A percentile compares a stretch with the other conserved stretches of the same genome.
phyloP scores from a whole-genome alignment of 495 filamentous ascomycete species.

The Penicillium silybi region DNA sequence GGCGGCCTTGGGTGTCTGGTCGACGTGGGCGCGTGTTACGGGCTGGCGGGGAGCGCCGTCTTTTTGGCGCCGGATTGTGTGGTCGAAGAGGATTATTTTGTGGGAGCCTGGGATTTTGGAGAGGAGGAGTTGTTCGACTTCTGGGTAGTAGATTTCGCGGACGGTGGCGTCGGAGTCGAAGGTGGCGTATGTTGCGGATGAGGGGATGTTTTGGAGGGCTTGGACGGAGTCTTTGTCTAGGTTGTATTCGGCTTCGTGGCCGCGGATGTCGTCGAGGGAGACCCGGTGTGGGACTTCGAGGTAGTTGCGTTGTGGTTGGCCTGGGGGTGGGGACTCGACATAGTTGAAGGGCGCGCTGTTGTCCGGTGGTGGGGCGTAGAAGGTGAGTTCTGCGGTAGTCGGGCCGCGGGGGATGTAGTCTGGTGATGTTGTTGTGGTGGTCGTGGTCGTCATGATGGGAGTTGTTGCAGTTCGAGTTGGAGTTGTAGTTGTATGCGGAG shows the following conservation, averaged over 20 bases:
- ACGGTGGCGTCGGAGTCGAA: constrained; percentile 66
- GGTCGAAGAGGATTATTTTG: constrained; percentile 77
- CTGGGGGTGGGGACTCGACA: constrained; percentile 60
- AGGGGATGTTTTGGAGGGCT: constrained; percentile 47
- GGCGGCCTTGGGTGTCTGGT: constrained; percentile 69
- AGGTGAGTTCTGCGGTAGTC: constrained; percentile 61
- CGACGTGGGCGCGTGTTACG: constrained; percentile 73
- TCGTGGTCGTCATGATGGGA: constrained; percentile 5
- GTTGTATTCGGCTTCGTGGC: constrained; percentile 55
- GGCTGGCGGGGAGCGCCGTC: constrained; percentile 54
- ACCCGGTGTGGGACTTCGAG: constrained; percentile 41
- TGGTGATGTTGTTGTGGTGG: constrained; percentile 1
- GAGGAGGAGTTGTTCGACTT: constrained; percentile 65
- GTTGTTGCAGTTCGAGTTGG: constrained; percentile 6
- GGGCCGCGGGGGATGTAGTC: constrained; percentile 60
- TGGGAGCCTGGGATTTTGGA: constrained; percentile 56
- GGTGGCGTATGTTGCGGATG: constrained; percentile 44
- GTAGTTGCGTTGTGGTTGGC: constrained; percentile 61
- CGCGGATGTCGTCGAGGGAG: constrained; percentile 63
- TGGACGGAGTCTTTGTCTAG: constrained; percentile 74
- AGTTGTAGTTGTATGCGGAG: background rate
- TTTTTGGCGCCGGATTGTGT: constrained; percentile 70
- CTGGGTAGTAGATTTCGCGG: constrained; percentile 72
- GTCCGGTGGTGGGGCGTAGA: constrained; percentile 62
- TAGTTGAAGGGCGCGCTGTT: constrained; percentile 64